Percentiles rank a stretch among this genome's conserved stretches.
Conservation (phyloP, 306 rosid species). For the Betula pendula region DNA sequence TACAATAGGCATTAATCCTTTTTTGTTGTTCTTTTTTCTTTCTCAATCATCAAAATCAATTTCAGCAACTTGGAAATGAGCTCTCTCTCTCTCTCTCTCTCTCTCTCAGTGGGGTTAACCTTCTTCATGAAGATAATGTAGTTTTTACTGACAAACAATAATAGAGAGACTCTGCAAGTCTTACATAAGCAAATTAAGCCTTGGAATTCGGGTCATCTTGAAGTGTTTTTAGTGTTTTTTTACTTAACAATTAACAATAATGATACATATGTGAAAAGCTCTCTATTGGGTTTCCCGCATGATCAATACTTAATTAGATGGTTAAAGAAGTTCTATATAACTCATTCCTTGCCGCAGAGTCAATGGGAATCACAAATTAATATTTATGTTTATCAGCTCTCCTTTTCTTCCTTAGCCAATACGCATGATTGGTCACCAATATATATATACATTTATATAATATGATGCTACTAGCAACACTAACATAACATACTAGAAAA, state of each 20-base stretch:
- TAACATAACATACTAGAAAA: background rate
- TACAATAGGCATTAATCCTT: conserved; percentile 26
- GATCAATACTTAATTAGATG: conserved; percentile 27
- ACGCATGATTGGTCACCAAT: background rate
- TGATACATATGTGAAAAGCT: conserved; percentile 36
- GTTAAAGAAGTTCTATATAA: conserved; percentile 27
- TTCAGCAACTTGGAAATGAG: conserved; percentile 26
- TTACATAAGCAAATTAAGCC: conserved; percentile 28
- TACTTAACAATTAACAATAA: conserved; percentile 51
- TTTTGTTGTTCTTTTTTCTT: background rate
- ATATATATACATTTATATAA: too few relatives aligned
- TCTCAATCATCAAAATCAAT: background rate
- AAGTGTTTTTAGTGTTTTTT: conserved; percentile 33
- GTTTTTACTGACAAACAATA: conserved; percentile 29
- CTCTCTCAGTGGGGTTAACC: background rate
- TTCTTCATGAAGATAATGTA: conserved; percentile 32
- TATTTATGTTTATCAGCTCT: background rate
- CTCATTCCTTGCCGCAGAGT: background rate
- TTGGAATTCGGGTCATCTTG: conserved; percentile 40
- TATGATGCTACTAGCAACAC: background rate
- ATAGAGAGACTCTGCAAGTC: conserved; percentile 25
- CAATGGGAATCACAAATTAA: background rate
- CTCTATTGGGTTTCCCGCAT: conserved; percentile 27
- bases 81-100: background rate
- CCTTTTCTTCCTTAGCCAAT: background rate